Evolutionary conservation across 768 basidiomycete genomes (phyloP).

Genomic region (Lactifluus volemus): DNA sequence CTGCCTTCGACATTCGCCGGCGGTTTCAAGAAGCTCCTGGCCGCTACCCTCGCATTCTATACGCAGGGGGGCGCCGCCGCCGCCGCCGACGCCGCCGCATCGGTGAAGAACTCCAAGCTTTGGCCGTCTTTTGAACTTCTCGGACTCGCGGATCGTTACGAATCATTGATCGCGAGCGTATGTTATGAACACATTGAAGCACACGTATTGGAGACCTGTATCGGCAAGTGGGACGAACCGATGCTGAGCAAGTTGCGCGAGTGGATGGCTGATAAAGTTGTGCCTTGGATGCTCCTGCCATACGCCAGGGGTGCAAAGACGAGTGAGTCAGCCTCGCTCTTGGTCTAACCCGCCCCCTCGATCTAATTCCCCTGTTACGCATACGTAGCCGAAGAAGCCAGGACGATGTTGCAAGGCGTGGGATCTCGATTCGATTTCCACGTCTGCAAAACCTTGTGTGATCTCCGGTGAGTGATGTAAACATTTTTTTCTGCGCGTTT

Average conservation of each 20-base stretch:
- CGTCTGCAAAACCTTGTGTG: slow-evolving; percentile 84
- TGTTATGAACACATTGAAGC: slow-evolving; percentile 81
- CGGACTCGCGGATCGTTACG: slow-evolving; percentile 74
- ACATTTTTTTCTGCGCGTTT: too few species aligned
- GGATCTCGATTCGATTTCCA: slow-evolving; percentile 87
- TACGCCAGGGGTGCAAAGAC: slow-evolving; percentile 60
- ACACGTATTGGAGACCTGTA: slow-evolving; percentile 57
- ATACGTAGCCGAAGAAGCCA: slow-evolving; percentile 54
- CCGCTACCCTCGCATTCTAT: slow-evolving; percentile 38
- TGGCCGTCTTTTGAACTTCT: slow-evolving; percentile 62
- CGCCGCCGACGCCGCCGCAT: slow-evolving; percentile 15
- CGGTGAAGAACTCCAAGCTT: slow-evolving; percentile 30
- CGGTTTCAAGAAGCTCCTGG: slow-evolving; percentile 61
- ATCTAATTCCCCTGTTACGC: background rate
- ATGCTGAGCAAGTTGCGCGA: slow-evolving; percentile 51
- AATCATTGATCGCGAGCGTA: slow-evolving; percentile 72
- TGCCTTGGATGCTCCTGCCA: slow-evolving; percentile 78
- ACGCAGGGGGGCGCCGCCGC: slow-evolving; percentile 8
- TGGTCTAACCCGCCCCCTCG: background rate
- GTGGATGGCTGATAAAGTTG: slow-evolving; percentile 77
- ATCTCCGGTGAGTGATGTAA: slow-evolving; percentile 53
- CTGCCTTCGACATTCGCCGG: slow-evolving; percentile 59
- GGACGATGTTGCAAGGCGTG: slow-evolving; percentile 64
- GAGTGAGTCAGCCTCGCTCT: slow-evolving; percentile 29
- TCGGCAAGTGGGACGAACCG: slow-evolving; percentile 59